Conservation (phyloP, 1,139 yeast genomes). For the Suhomyces bolitotheri region DNA sequence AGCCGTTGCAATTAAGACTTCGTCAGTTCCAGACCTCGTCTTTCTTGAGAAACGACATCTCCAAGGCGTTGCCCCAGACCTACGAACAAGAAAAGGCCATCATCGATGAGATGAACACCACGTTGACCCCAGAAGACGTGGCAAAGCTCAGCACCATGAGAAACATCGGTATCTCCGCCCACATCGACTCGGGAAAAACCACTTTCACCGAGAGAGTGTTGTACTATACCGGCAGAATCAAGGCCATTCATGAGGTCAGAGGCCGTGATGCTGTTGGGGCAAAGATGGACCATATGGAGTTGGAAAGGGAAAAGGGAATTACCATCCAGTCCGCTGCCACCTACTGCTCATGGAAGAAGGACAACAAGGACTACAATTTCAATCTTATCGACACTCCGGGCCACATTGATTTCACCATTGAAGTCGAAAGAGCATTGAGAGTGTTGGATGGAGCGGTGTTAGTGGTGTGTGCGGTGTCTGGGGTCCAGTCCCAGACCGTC, state of each 20-base stretch:
- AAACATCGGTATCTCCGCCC: conserved; percentile 97
- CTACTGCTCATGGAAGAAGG: conserved; percentile 93
- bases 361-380: conserved; percentile 69
- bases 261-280: conserved; percentile 99
- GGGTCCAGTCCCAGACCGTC: conserved; percentile 97
- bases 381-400: conserved; percentile 41
- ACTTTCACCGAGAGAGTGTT: conserved; percentile 94
- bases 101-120: conserved; percentile 57
- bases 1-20: conserved; percentile 5
- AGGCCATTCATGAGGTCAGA: conserved; percentile 96
- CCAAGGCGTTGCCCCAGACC: conserved; percentile 32
- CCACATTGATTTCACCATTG: conserved; percentile 97
- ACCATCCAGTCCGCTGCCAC: conserved; percentile 96
- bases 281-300: conserved; percentile 67
- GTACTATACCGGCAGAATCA: conserved; percentile 94
- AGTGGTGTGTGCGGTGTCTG: conserved; percentile 97
- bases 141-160: conserved; percentile 62
- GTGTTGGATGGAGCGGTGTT: conserved; percentile 97
- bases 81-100: conserved; percentile 74
- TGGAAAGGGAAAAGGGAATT: conserved; percentile 69
- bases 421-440: conserved; percentile 95
- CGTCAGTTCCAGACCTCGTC: conserved; percentile 7
- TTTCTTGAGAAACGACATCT: conserved; percentile 7
- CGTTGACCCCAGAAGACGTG: conserved; percentile 59
- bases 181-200: conserved; percentile 82